Evolutionary conservation across 805 yeast genomes (phyloP), one percentile per base, ranked within the genome.

Genomic region (Scheffersomyces spartinae): DNA sequence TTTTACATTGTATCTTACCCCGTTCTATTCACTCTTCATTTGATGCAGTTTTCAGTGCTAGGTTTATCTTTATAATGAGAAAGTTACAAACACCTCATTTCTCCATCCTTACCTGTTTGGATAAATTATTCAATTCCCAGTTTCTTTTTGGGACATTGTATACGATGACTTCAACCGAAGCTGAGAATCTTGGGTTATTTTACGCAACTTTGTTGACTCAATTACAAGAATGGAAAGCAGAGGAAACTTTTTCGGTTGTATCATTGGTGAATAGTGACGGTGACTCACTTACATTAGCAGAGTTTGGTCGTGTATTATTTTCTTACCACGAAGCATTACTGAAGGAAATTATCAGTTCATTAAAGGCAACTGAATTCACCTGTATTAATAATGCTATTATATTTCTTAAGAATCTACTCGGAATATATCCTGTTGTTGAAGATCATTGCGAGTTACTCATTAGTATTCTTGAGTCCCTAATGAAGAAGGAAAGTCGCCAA

Each of bases 141-240:
- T 47, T 73, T 9, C 44, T 82, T 24, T 63, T 62, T 24, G 66
- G 77, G 3, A 64, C 82, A 2, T 42, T 85, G 8, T 76, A 69
- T 38, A 71, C 88, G 2, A 68, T 74, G 27, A 80, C 95, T 0
- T 65, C 82, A 0, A 49, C 62, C 4, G 95, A 86, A 42, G 74
- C 94, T 2, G 94, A 85, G 38, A 80, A 81, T 42, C 47, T 85
- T 19, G 94, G 94, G 3, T 48, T 82, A 8, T 85, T 86, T 37
- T 68, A 71, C 37, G 58, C 70, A 14, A 74, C 70, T 13, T 33
- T 79, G 1, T 51, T 83, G 21, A 51, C 45, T 5, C 50, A 49
- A 13, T 53, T 76, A 21, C 66, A 68, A 28, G 31, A 40, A 34
- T 69, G 80, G 61, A 43, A 44, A 1, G 34, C 45, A 7, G 49